Evolutionary conservation across 129 eudicot species (phyloP), one percentile per base, ranked within the genome.

Genomic region (Artemisia annua): DNA sequence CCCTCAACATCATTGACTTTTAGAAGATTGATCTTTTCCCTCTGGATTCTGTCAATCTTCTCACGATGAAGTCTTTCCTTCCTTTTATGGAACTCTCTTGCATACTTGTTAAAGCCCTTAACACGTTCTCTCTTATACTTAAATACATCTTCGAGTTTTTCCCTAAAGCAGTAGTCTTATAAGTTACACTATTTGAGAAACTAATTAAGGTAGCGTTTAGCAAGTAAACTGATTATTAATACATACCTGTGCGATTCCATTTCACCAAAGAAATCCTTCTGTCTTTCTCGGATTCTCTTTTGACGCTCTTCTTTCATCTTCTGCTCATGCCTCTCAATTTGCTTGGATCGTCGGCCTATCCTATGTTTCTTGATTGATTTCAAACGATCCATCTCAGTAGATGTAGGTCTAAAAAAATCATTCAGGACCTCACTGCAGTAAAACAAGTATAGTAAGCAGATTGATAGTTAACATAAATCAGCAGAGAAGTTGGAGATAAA

Each of bases 1-100:
- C 98, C 98, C 89, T 94, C 98, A 49, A 94, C 98, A 22, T 94
- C 98, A 85, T 94, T 94, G 56, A 94, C 86, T 81, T 94, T 94
- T 69, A 94, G 77, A 18, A 94, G 82, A 85, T 94, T 94, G 48
- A 94, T 94, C 84, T 94, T 94, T 81, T 94, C 98, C 28, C 98
- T 91, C 79, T 94, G 98, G 63, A 94, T 94, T 79, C 98, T 86
- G 82, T 94, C 98, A 48, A 86, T 90, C 85, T 94, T 94, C 82
- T 94, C 98, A 19, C 98, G 87, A 72, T 94, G 87, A 76, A 88
- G 79, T 76, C 97, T 84, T 75, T 94, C 98, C 83, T 90, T 94
- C 83, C 86, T 90, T 79, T 94, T 94, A 79, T 94, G 98, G 68
- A 85, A 94, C 85, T 94, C 98, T 84, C 92, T 84, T 63, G 72